These are phyloP conservation scores for Boletales sp. DNA, from an alignment of 768 basidiomycete genomes.

Conservation along the genomic window DNA sequence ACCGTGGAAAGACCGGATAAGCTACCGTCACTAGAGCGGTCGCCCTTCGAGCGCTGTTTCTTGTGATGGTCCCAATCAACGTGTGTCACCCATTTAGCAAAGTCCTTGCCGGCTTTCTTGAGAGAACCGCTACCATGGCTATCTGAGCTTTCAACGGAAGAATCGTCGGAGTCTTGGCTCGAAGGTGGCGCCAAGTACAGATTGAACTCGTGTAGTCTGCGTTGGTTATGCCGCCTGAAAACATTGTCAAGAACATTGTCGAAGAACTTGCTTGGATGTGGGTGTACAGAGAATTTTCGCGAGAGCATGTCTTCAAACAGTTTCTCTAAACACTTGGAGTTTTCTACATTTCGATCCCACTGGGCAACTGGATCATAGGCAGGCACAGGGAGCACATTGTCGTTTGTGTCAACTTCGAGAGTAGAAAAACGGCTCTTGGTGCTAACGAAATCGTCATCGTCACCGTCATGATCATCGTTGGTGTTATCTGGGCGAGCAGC, in stretches of 20 bases:
- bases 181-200: constrained; percentile 54
- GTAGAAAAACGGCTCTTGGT: constrained; percentile 29
- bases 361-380: constrained; percentile 27
- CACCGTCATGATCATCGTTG: constrained; percentile 23
- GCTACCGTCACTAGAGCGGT: constrained; percentile 27
- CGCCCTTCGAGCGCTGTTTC: constrained; percentile 18
- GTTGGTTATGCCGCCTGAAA: constrained; percentile 49
- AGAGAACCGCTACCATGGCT: constrained; percentile 17
- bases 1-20: constrained; percentile 15
- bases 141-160: constrained; percentile 25
- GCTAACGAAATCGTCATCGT: constrained; percentile 30
- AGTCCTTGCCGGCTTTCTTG: constrained; percentile 31
- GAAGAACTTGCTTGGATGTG: constrained; percentile 51
- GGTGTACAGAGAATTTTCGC: constrained; percentile 48
- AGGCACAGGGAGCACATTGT: constrained; percentile 14
- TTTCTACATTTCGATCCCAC: constrained; percentile 39
- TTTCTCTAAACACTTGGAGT: constrained; percentile 49
- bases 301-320: constrained; percentile 60
- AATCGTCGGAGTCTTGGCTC: constrained; percentile 16
- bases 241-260: constrained; percentile 39
- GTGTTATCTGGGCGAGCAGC: neutral
- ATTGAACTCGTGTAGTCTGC: constrained; percentile 46
- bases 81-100: constrained; percentile 33
- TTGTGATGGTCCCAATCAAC: constrained; percentile 34
- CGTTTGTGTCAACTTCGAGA: constrained; percentile 10